These are phyloP conservation scores for Auriscalpium vulgare DNA, from an alignment of 768 basidiomycete genomes.

Conservation along the genomic window DNA sequence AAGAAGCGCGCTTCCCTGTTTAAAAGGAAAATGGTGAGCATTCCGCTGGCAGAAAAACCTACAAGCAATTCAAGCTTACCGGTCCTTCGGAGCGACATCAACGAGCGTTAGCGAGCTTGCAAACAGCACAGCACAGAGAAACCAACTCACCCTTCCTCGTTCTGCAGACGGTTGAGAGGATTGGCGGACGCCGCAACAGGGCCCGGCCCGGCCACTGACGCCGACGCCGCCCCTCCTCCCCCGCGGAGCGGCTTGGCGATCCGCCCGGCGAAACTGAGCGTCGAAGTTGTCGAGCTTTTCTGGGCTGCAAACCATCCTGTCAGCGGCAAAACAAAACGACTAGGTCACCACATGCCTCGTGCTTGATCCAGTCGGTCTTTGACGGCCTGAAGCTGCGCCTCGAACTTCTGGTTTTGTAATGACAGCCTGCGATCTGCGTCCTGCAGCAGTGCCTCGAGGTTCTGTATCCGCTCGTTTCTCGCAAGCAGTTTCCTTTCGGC, in stretches of 20 bases:
- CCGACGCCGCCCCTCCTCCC: constrained; percentile 54
- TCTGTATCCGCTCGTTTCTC: constrained; percentile 96
- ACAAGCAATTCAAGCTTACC: constrained; percentile 10
- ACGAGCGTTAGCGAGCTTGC: too few species aligned
- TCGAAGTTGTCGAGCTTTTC: constrained; percentile 62
- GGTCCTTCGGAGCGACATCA: neutral
- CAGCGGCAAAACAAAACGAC: neutral
- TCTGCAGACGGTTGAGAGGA: constrained; percentile 67
- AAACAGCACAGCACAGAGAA: neutral
- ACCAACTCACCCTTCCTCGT: constrained; percentile 54
- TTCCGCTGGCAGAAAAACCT: constrained; percentile 4
- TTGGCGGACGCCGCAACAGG: constrained; percentile 44
- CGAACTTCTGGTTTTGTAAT: constrained; percentile 94
- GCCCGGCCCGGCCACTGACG: constrained; percentile 19
- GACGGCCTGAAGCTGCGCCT: constrained; percentile 85
- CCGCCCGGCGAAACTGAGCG: constrained; percentile 73
- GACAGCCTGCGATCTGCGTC: constrained; percentile 90
- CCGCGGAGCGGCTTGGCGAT: constrained; percentile 97
- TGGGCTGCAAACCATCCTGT: constrained; percentile 44
- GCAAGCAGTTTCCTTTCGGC: constrained; percentile 95
- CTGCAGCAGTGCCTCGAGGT: constrained; percentile 85
- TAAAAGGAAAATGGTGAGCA: constrained; percentile 1
- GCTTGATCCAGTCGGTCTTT: constrained; percentile 90
- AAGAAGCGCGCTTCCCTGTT: constrained; percentile 69
- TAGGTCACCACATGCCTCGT: constrained; percentile 50